Evolutionary conservation across 2,329 filamentous ascomycete species (phyloP).

Genomic region (Penicillium sp.): DNA sequence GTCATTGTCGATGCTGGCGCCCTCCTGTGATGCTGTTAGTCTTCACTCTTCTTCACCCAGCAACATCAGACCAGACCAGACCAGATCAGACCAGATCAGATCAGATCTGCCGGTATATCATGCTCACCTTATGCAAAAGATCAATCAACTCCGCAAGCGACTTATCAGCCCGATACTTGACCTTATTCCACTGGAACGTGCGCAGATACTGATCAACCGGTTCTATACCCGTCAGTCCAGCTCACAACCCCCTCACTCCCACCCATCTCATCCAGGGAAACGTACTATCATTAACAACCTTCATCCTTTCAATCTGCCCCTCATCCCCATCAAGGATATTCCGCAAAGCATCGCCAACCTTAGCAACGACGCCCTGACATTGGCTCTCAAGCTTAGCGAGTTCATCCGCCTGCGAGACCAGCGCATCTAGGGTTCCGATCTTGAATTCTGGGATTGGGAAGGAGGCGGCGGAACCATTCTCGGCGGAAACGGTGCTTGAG

Average conservation of each 20-base stretch:
- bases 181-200: constrained; percentile 94
- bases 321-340: constrained; percentile 83
- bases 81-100: not conserved
- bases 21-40: constrained; percentile 64
- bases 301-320: constrained; percentile 80
- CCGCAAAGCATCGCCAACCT: constrained; percentile 84
- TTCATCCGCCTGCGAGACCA: constrained; percentile 96
- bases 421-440: constrained; percentile 91
- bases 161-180: constrained; percentile 94
- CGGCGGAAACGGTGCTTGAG: constrained; percentile 70
- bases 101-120: too few relatives aligned
- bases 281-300: constrained; percentile 92
- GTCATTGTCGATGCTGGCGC: constrained; percentile 90
- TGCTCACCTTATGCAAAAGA: constrained; percentile 85
- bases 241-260: not conserved
- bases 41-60: not conserved
- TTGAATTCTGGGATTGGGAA: constrained; percentile 94
- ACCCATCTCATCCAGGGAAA: constrained; percentile 6
- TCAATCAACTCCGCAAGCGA: constrained; percentile 85
- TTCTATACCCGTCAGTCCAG: constrained; percentile 58
- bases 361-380: constrained; percentile 81
- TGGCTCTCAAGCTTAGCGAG: constrained; percentile 81
- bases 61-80: not conserved
- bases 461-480: constrained; percentile 74
- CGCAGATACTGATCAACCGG: constrained; percentile 93